Evolutionary conservation across 495 filamentous ascomycete genomes (phyloP).

Genomic region (Talaromyces thailandensis): DNA sequence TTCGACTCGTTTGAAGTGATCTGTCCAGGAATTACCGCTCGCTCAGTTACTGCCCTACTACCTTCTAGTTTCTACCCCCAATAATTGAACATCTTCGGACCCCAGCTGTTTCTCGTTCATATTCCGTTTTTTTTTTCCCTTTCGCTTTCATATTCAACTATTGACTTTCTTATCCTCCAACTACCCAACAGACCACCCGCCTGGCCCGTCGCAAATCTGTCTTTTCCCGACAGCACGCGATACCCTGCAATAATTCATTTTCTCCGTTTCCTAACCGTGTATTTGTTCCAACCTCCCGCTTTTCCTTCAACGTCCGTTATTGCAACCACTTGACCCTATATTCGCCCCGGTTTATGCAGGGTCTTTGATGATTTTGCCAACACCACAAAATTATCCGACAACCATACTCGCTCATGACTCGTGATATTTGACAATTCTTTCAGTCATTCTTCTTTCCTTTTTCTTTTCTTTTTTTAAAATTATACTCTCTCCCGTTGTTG

Average conservation of each 20-base stretch:
- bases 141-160: constrained; percentile 2
- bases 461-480: background rate
- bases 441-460: background rate
- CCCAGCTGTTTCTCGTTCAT: constrained; percentile 10
- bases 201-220: background rate
- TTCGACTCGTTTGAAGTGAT: background rate
- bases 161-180: constrained; percentile 7
- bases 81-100: background rate
- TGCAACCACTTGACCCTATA: background rate
- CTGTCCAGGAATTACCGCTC: background rate
- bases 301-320: background rate
- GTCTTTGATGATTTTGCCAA: background rate
- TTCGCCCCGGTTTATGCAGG: background rate
- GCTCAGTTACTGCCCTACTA: background rate
- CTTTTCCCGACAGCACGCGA: background rate
- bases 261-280: background rate
- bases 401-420: background rate
- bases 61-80: background rate
- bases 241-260: background rate
- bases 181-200: background rate
- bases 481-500: background rate
- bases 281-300: background rate
- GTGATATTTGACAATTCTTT: background rate
- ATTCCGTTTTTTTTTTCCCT: constrained; percentile 22
- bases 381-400: background rate